Percentiles rank a stretch among this genome's conserved stretches.
These are phyloP conservation scores for Saccharomyces hybrid DNA, from an alignment of 1,139 yeast species.

Conservation along the genomic window DNA sequence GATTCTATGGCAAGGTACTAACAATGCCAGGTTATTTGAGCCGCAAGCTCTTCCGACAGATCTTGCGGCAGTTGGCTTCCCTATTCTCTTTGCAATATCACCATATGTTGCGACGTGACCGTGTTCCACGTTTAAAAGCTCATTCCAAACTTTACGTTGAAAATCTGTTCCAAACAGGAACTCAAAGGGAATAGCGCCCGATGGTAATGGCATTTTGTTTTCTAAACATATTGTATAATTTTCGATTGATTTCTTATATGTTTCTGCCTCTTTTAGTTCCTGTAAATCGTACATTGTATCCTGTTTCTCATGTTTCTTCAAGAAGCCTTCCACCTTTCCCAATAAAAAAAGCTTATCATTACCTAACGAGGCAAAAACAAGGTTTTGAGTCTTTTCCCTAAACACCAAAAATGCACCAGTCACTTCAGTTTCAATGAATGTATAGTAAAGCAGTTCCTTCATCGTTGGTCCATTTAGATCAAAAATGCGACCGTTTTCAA, in stretches of 20 bases:
- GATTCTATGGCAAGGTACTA: conserved; percentile 29
- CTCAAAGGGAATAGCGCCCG: conserved; percentile 12
- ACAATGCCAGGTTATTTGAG: conserved; percentile 20
- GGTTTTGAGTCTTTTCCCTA: conserved; percentile 7
- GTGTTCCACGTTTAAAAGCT: conserved; percentile 12
- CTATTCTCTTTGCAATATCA: conserved; percentile 17
- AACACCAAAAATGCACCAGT: conserved; percentile 12
- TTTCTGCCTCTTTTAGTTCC: background rate
- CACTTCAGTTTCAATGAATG: conserved; percentile 9
- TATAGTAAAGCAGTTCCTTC: conserved; percentile 10
- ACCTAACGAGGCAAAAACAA: conserved; percentile 20
- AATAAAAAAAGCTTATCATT: conserved; percentile 10
- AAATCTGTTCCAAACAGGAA: conserved; percentile 25
- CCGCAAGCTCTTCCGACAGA: conserved; percentile 28
- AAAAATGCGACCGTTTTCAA: background rate
- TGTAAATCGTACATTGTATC: conserved; percentile 7
- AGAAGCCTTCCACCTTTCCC: conserved; percentile 11
- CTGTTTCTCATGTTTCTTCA: conserved; percentile 9
- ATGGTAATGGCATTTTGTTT: background rate
- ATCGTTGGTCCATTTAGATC: background rate
- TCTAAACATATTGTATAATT: conserved; percentile 3
- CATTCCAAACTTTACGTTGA: conserved; percentile 24
- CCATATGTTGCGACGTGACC: conserved; percentile 20
- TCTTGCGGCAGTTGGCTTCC: conserved; percentile 18
- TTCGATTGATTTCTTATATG: conserved; percentile 1